Evolutionary conservation across 257 asterid genomes (phyloP), one percentile per base, ranked within the genome.

Genomic region (Solanum infundibuliforme): DNA sequence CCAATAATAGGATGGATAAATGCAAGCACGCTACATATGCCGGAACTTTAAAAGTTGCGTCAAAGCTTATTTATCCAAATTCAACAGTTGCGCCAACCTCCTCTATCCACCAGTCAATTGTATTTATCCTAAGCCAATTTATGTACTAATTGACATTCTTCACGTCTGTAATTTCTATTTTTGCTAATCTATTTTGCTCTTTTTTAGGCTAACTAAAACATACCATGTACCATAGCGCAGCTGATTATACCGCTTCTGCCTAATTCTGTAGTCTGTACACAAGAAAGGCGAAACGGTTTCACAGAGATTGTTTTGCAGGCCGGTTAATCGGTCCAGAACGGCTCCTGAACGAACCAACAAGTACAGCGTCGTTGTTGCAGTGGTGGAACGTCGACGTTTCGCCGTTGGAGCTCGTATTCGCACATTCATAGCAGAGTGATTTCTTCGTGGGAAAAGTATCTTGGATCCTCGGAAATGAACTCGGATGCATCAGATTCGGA

Each of bases 301-400:
- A 92, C 8, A 60, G 23, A 82, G 39, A 35, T 83, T 87, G 65
- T 73, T 92, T 85, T n/a, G 27, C 73, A n/a, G 94, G 96, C 91
- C 93, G 91, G 1, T 77, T 65, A 55, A 96, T 90, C 90, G 98
- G 98, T 55, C 96, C 97, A 35, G 86, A 89, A 86, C 86, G 89
- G 46, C 91, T 34, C 69, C 83, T 31, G 87, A 92, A 88, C 89
- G 46, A 66, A 29, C 79, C 36, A 38, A 87, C 48, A 58, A 95
- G 31, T 21, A 92, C 92, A 87, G 90, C 89, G 89, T 96, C 98
- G 83, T 95, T 94, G 6, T 88, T 93, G 87, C 99, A 96, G 38
- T 71, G 95, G 86, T 96, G 99, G 39, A 96, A 96, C 89, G 91
- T 83, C 87, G 92, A 6, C 87, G 90, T 60, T 6, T 29, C 43